phyloP scores from a whole-genome alignment of 305 asterid genomes.

The Fraxinus ornus region DNA sequence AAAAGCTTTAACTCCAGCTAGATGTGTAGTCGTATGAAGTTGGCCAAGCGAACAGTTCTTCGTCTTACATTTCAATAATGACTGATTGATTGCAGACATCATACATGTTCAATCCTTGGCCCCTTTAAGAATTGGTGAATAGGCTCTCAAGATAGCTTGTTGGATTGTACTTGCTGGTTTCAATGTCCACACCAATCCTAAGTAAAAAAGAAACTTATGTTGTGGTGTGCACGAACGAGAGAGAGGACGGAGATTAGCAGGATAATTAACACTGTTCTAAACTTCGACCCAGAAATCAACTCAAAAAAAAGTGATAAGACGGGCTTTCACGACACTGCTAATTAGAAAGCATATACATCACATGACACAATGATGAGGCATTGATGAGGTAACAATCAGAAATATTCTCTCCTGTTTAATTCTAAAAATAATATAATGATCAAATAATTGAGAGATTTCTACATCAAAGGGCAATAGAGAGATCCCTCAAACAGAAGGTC shows the following conservation, averaged over 20 bases:
- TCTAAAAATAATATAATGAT: not conserved
- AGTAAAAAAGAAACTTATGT: not conserved
- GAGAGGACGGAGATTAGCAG: not conserved
- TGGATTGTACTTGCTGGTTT: not conserved
- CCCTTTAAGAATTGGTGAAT: not conserved
- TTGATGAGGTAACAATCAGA: not conserved
- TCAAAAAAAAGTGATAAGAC: not conserved
- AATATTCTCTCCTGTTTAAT: not conserved
- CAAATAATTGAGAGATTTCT: not conserved
- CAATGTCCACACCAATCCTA: not conserved
- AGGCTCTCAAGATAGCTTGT: not conserved
- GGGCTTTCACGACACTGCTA: not conserved
- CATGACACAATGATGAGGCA: not conserved
- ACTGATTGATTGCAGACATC: not conserved
- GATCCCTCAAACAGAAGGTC: constrained; percentile 16
- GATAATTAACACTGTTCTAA: not conserved
- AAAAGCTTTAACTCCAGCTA: not conserved
- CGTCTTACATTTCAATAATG: not conserved
- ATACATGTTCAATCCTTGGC: not conserved
- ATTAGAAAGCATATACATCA: not conserved
- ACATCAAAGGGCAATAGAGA: not conserved
- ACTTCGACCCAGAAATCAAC: not conserved
- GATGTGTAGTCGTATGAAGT: not conserved
- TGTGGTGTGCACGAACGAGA: not conserved
- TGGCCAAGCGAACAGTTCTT: not conserved